Evolutionary conservation across 768 basidiomycete genomes (phyloP), one percentile per base, ranked within the genome.

Genomic region (Cyclocybe aegerita): DNA sequence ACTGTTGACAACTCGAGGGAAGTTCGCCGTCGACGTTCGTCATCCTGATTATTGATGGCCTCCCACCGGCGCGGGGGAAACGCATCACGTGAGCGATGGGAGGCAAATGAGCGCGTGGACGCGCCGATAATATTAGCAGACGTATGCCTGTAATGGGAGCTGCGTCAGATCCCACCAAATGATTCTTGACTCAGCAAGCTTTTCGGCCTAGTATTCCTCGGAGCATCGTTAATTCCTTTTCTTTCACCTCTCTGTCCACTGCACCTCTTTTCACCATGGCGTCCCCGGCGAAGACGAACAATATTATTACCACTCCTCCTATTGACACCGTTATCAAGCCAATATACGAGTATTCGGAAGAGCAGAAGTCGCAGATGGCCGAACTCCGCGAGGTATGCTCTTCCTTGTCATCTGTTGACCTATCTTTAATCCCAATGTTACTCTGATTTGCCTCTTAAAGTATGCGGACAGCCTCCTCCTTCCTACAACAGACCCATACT

Each of bases 401-500:
- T 37, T 31, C 12, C 23, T 23, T 23, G n/a, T n/a, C n/a, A n/a
- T n/a, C n/a, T n/a, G 23, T 23, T 23, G 23, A 23, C 23, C 23
- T 54, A 16, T 37, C 46, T 46, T 36, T 36, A 32, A 29, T 15
- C 31, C 38, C 34, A 31, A 11, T 23, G 17, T 48, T 35, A 16
- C 30, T 31, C 39, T 14, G 15, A 17, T 23, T 23, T 11, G 42
- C 37, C 14, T 39, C 23, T 56, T 34, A 41, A 55, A 93, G 91
- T 88, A 88, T 58, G 82, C 88, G 29, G 59, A 80, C 16, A 73
- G 79, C n/a, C 69, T 88, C 36, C 61, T 79, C 4, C 74, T 94
- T 3, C 86, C 90, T 3, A 57, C 75, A 34, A 74, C 77, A 9
- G 89, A 95, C 61, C 69, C 85, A 6, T 94, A 94, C 60, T 62